These are phyloP conservation scores for Aquilaria agallochum DNA, from an alignment of 441 rosid genomes.

Conservation along the genomic window DNA sequence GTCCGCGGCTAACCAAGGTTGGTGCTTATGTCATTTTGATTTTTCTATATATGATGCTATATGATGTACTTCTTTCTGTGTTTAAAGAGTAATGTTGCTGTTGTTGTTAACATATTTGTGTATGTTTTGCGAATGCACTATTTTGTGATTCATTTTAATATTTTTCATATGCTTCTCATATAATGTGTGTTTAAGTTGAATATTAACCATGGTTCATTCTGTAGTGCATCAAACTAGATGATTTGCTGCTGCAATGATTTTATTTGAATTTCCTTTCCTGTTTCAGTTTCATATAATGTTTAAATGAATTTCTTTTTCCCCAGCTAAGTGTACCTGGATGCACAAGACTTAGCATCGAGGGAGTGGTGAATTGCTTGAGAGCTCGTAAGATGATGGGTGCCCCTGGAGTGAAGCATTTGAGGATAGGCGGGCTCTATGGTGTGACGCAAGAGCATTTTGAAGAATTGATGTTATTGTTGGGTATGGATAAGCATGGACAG, in stretches of 20 bases:
- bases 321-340: constrained; percentile 95
- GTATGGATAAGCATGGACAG: constrained; percentile 25
- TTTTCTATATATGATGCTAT: neutral
- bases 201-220: too few species aligned
- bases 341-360: constrained; percentile 68
- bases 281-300: constrained; percentile 3
- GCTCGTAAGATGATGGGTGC: constrained; percentile 45
- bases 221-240: too few species aligned
- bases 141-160: neutral
- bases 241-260: too few species aligned
- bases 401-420: constrained; percentile 58
- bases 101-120: neutral
- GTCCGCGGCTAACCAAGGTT: constrained; percentile 70
- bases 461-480: constrained; percentile 57
- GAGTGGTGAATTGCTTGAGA: constrained; percentile 59
- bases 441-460: constrained; percentile 64
- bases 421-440: constrained; percentile 79
- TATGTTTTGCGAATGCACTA: neutral
- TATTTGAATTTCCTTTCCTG: too few species aligned
- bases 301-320: constrained; percentile 16
- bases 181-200: too few species aligned
- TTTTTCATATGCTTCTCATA: neutral
- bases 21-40: constrained; percentile 2
- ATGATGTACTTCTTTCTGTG: too few species aligned
- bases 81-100: neutral